Evolutionary conservation across 2,329 filamentous ascomycete species (phyloP).

Genomic region (Claviceps purpurea): DNA sequence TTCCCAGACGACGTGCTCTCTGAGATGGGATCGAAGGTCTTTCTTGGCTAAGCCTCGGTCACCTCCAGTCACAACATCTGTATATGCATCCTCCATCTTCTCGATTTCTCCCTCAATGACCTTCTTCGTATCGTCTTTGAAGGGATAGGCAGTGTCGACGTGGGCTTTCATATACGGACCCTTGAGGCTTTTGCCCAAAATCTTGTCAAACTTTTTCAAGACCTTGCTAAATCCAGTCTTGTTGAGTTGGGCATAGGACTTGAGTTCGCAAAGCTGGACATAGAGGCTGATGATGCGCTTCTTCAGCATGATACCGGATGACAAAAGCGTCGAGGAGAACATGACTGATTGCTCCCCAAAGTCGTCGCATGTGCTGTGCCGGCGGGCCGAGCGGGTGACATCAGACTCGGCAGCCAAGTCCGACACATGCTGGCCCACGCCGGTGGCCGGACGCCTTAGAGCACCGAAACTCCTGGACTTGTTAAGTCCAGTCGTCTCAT

Average conservation of each 20-base stretch:
- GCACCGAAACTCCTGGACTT: slow-evolving; percentile 26
- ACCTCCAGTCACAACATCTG: slow-evolving; percentile 68
- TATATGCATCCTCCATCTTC: slow-evolving; percentile 67
- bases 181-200: slow-evolving; percentile 69
- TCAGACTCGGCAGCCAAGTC: slow-evolving; percentile 53
- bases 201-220: slow-evolving; percentile 98
- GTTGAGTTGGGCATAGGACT: slow-evolving; percentile 92
- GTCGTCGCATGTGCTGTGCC: slow-evolving; percentile 62
- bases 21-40: slow-evolving; percentile 77
- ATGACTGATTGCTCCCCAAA: slow-evolving; percentile 61
- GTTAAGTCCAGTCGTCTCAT: slow-evolving; percentile 43
- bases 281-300: slow-evolving; percentile 80
- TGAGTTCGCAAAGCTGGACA: slow-evolving; percentile 85
- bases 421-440: slow-evolving; percentile 26
- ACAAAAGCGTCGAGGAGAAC: slow-evolving; percentile 47
- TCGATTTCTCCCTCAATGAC: slow-evolving; percentile 57
- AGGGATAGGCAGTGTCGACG: slow-evolving; percentile 71
- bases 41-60: slow-evolving; percentile 65
- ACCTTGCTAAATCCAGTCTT: slow-evolving; percentile 94
- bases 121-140: slow-evolving; percentile 58
- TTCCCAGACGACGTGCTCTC: slow-evolving; percentile 98
- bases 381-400: slow-evolving; percentile 37
- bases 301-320: slow-evolving; percentile 72
- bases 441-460: slow-evolving; percentile 25
- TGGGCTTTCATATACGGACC: slow-evolving; percentile 58